Base-by-base conservation (phyloP, 192 early-diverging fungal species). In the Backusella morwellensis region DNA sequence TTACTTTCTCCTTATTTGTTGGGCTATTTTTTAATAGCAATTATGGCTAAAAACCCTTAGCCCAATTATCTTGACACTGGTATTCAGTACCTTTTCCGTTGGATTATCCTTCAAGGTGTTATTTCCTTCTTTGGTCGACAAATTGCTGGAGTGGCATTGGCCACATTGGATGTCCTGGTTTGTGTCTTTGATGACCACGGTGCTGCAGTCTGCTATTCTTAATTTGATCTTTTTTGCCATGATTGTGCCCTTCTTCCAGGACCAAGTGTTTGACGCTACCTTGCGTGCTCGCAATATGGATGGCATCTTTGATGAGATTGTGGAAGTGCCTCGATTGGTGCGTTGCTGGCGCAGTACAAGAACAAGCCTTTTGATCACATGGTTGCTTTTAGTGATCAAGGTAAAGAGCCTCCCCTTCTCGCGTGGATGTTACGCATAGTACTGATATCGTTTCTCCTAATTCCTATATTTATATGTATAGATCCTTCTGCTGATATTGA, bases 111-210 rank as follows among this genome's bases (percentile, higher is more conserved):
- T 91, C 59, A 81, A 77, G 1, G 81, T 86, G 66, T 59, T 87
- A 6, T 81, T 91, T 59, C 75, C 78, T 9, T 75, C 82, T 8
- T 88, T 90, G 73, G 87, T 88, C 6, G 79, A 88, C 70, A 88
- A 80, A n/a, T 75, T 91, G 15, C 82, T 85, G 15, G 41, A 42
- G 3, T 81, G 42, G 19, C 80, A 85, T 1, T 85, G 87, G 34
- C 89, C 88, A 15, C 80, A 72, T 0, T 88, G 89, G 78, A 79
- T 90, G 14, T 82, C 88, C 29, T 91, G 90, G 88, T 80, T 86
- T 6, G 80, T 89, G 0, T 77, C 82, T 14, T 73, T 90, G 23
- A 86, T 91, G 14, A 83, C 90, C 54, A 83, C 86, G 4, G 23
- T 91, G 6, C 56, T 91, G 1, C 87, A 91, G 40, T 78, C 80